Conservation (phyloP, 2,329 filamentous ascomycete genomes). For the Aphanoascus verrucosus region DNA sequence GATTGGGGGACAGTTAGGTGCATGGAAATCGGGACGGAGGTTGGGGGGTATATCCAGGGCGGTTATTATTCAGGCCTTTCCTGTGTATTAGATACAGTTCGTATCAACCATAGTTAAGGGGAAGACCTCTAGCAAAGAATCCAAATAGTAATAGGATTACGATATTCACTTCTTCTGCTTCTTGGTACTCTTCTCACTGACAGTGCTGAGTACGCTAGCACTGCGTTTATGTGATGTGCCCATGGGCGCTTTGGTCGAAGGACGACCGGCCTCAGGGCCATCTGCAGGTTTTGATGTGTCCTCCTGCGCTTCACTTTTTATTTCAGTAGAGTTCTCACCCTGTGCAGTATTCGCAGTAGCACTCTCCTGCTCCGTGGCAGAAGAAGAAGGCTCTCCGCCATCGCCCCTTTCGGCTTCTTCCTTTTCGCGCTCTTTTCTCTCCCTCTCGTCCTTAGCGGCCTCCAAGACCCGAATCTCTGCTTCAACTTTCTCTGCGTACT, state of each 20-base stretch:
- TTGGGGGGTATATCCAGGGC: background rate
- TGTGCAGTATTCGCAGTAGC: slow-evolving; percentile 10
- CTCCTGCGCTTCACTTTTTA: slow-evolving; percentile 1
- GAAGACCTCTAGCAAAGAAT: background rate
- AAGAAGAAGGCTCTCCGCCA: slow-evolving; percentile 11
- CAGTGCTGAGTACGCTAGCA: slow-evolving; percentile 64
- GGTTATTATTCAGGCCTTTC: slow-evolving; percentile 3
- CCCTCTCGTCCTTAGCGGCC: slow-evolving; percentile 32
- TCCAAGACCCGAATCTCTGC: slow-evolving; percentile 40
- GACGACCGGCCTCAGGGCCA: background rate
- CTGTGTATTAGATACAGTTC: slow-evolving; percentile 11
- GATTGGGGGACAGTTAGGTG: background rate
- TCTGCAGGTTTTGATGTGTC: slow-evolving; percentile 1
- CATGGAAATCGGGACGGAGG: background rate
- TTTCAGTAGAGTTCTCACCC: slow-evolving; percentile 11
- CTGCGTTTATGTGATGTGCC: slow-evolving; percentile 57
- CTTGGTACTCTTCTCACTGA: slow-evolving; percentile 51
- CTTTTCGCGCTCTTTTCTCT: slow-evolving; percentile 27
- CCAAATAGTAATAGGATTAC: background rate
- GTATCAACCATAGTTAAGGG: slow-evolving; percentile 1
- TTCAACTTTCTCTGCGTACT: slow-evolving; percentile 39
- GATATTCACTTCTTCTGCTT: slow-evolving; percentile 35
- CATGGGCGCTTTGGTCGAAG: background rate
- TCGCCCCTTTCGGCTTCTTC: slow-evolving; percentile 20
- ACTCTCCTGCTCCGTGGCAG: slow-evolving; percentile 17